These are phyloP conservation scores for Scheffersomyces ergatensis DNA, from an alignment of 805 yeast genomes.

Conservation along the genomic window DNA sequence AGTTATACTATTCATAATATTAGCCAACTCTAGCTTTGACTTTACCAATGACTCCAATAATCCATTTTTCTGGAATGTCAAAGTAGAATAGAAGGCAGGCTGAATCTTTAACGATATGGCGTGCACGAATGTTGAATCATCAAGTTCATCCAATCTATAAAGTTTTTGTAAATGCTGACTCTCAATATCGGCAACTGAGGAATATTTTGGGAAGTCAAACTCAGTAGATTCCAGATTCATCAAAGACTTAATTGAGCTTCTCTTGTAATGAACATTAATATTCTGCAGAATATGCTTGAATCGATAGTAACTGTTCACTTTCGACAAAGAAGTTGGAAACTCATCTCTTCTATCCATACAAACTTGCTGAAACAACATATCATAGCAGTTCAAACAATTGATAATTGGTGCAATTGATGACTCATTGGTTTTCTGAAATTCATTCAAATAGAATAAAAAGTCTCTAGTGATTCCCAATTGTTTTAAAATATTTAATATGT, in stretches of 20 bases:
- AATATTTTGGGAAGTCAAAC: not conserved
- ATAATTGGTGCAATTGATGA: slow-evolving; percentile 21
- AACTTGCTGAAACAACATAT: slow-evolving; percentile 13
- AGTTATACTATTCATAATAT: not conserved
- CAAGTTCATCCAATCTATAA: not conserved
- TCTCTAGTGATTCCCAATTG: slow-evolving; percentile 60
- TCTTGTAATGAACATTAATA: not conserved
- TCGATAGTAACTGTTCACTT: not conserved
- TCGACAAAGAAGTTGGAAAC: not conserved
- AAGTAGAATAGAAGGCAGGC: not conserved
- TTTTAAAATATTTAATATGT: slow-evolving; percentile 36
- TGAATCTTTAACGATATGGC: not conserved
- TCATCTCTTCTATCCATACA: slow-evolving; percentile 2
- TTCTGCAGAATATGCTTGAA: not conserved
- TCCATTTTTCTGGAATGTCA: not conserved
- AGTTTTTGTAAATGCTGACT: not conserved
- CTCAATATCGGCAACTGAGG: not conserved
- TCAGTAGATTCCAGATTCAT: not conserved
- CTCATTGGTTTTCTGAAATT: slow-evolving; percentile 40
- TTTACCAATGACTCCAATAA: not conserved
- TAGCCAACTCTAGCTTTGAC: not conserved
- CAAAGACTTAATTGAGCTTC: not conserved
- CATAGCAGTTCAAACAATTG: slow-evolving; percentile 13
- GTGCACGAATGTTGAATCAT: not conserved
- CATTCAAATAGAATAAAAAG: slow-evolving; percentile 51